Percentiles rank a stretch among this genome's conserved stretches.
phyloP scores from a whole-genome alignment of 2,329 filamentous ascomycete genomes.

The Sordariomycetes sp. region DNA sequence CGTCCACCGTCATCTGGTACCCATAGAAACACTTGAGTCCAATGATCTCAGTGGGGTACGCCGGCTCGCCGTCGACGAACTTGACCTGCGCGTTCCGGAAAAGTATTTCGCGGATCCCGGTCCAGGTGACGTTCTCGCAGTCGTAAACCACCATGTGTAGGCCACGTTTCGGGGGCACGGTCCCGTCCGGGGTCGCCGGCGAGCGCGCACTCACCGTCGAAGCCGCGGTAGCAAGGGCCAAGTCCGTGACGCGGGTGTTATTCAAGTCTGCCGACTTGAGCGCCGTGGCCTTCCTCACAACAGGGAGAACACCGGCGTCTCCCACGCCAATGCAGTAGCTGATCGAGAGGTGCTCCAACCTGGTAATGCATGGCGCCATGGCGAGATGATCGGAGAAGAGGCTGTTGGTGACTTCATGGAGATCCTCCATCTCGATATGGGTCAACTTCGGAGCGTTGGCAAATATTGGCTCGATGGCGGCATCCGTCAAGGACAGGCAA shows the following conservation, averaged over 20 bases:
- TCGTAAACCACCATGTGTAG: constrained; percentile 79
- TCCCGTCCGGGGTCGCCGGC: constrained; percentile 25
- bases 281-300: constrained; percentile 63
- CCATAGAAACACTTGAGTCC: constrained; percentile 88
- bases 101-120: constrained; percentile 76
- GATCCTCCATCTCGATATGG: constrained; percentile 82
- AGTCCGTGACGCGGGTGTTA: constrained; percentile 83
- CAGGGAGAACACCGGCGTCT: constrained; percentile 71
- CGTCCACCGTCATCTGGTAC: constrained; percentile 89
- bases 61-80: constrained; percentile 28
- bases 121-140: constrained; percentile 87
- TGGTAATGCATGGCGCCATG: constrained; percentile 60
- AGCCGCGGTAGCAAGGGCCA: constrained; percentile 76
- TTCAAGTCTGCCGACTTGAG: constrained; percentile 75
- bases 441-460: constrained; percentile 67
- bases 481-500: constrained; percentile 64
- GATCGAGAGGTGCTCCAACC: constrained; percentile 71
- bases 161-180: constrained; percentile 42
- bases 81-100: constrained; percentile 71
- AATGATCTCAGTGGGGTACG: constrained; percentile 70
- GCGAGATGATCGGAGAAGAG: constrained; percentile 64
- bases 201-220: constrained; percentile 62
- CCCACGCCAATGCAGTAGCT: constrained; percentile 83
- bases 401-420: constrained; percentile 65
- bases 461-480: constrained; percentile 60